Base-by-base conservation (phyloP, 257 asterid genomes). In the Solanum sejunctum region DNA sequence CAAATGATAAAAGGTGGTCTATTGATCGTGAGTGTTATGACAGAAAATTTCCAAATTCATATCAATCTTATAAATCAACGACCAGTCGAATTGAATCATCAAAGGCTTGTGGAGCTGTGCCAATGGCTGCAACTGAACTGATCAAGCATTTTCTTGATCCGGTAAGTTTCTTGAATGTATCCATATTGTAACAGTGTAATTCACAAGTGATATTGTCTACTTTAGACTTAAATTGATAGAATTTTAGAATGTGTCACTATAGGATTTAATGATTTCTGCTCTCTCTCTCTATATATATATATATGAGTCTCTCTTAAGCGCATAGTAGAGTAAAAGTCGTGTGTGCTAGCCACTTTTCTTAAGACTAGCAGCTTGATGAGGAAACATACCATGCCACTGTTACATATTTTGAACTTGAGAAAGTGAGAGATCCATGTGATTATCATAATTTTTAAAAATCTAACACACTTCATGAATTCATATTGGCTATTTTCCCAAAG, bases 1-100 rank as follows among this genome's bases (percentile, higher is more conserved):
- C 87, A 2, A 28, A 49, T n/a, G 90, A 91, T 41, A 94, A 93
- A 73, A 88, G 94, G 80, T 87, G 55, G 56, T 21, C 63, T n/a
- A 84, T 95, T 55, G 90, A 91, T 80, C 86, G 85, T 18, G 94
- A 91, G 23, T 87, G 88, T 79, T 93, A 95, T 81, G 92, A 91
- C 54, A 93, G 89, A 86, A 87, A 87, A 66, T 93, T 89, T 47
- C 93, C 94, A 49, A 89, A 89, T 86, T 36, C 84, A 28, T 81
- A 71, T 84, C 21, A 87, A 81, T 73, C 57, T 88, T n/a, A 92
- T 84, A 73, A 60, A 84, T 84, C 15, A 57, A 91, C 56, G 8
- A 89, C 86, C 79, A 89, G 92, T 81, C 86, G 97, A 75, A 88
- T 84, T 28, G 98, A 95, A 88, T 94, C 98, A 12, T 93, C 98